Percentiles rank a stretch among this genome's conserved stretches.
Conservation (phyloP, 139 green algal species). For the Chlorella sp. region DNA sequence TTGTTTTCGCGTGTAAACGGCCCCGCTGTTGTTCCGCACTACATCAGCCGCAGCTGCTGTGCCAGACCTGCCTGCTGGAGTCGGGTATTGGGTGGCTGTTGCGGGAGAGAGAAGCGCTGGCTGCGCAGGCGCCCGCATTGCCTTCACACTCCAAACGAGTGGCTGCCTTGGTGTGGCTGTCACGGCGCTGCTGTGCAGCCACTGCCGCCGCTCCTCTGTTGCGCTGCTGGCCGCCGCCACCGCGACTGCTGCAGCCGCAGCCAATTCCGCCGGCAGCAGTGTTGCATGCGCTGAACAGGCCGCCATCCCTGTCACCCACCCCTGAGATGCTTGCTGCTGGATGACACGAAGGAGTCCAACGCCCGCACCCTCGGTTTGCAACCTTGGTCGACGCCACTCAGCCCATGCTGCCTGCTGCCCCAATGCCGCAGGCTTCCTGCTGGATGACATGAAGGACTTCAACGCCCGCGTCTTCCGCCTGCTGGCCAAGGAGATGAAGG, state of each 20-base stretch:
- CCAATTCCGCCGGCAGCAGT: too few relatives aligned
- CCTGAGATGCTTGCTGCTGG: conserved; percentile 36
- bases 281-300: too few relatives aligned
- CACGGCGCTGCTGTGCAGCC: too few relatives aligned
- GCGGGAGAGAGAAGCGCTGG: too few relatives aligned
- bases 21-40: background rate
- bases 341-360: conserved; percentile 34
- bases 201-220: too few relatives aligned
- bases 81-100: background rate
- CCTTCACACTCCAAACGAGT: too few relatives aligned
- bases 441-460: conserved; percentile 36
- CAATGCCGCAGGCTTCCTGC: conserved; percentile 25
- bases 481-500: conserved; percentile 35
- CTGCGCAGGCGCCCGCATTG: too few relatives aligned
- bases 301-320: too few relatives aligned
- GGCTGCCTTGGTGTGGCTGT: too few relatives aligned
- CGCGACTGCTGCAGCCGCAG: too few relatives aligned
- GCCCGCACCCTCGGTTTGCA: background rate
- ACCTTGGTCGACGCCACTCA: background rate
- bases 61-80: background rate
- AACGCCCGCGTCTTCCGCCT: conserved; percentile 38
- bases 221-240: too few relatives aligned
- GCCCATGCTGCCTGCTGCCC: background rate
- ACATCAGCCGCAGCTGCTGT: background rate
- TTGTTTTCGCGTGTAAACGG: background rate